phyloP scores from a whole-genome alignment of 2,329 filamentous ascomycete species.

The Botryotinia calthae region DNA sequence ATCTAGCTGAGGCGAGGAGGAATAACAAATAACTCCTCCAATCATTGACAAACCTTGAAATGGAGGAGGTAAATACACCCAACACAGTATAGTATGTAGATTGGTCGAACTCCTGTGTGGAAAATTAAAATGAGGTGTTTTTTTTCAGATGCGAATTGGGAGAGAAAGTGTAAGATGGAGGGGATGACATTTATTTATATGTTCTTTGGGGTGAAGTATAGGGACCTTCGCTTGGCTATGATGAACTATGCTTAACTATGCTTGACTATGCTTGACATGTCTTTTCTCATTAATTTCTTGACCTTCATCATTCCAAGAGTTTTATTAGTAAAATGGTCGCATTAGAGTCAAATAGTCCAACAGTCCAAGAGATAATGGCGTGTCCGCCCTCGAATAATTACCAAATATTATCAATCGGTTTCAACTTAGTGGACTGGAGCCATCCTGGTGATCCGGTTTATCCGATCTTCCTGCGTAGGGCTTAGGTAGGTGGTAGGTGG shows the following conservation, averaged over 20 bases:
- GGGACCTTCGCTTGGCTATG: slow-evolving; percentile 2
- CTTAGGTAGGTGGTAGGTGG: not conserved
- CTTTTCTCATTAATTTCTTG: not conserved
- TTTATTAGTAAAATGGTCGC: not conserved
- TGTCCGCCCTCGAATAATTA: not conserved
- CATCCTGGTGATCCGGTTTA: not conserved
- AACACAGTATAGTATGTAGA: not conserved
- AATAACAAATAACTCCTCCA: not conserved
- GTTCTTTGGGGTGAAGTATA: not conserved
- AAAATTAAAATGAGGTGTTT: not conserved
- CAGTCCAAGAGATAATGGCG: not conserved
- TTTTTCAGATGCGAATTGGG: not conserved
- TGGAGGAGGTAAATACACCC: not conserved
- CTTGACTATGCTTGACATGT: not conserved
- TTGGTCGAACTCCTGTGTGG: not conserved
- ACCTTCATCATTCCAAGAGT: slow-evolving; percentile 1
- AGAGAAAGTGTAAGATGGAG: too few species aligned
- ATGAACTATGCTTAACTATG: not conserved
- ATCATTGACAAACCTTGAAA: not conserved
- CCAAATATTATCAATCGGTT: not conserved
- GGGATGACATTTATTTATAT: slow-evolving; percentile 8
- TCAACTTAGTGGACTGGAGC: not conserved
- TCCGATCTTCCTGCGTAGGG: not conserved
- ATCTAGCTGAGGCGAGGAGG: not conserved
- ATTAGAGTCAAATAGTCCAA: not conserved